Percentiles rank a stretch among this genome's conserved stretches.
phyloP scores from a whole-genome alignment of 73 alveolate species.

The Paramecium sonneborni region DNA sequence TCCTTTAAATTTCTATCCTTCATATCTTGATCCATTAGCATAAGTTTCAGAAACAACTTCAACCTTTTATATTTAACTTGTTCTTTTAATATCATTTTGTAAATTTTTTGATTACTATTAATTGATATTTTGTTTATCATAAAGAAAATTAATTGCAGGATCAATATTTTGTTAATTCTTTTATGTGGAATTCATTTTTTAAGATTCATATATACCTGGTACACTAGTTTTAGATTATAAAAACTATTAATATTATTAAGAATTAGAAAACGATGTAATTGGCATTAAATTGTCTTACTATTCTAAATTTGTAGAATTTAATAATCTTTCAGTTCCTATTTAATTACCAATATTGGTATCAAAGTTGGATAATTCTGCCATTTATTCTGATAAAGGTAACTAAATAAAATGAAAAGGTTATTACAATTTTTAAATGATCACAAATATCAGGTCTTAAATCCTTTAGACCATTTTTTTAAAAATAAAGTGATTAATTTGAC shows the following conservation, averaged over 20 bases:
- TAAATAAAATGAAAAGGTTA: neutral
- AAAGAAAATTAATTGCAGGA: neutral
- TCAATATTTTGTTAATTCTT: neutral
- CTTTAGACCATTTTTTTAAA: neutral
- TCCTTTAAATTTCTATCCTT: conserved; percentile 59
- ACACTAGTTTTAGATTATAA: neutral
- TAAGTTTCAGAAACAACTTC: conserved; percentile 43
- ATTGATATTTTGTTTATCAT: neutral
- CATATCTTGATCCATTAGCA: conserved; percentile 52
- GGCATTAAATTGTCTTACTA: neutral
- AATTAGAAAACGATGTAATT: neutral
- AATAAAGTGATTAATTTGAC: neutral
- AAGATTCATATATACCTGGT: neutral
- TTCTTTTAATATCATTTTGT: neutral
- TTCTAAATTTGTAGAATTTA: neutral
- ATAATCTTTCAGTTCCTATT: neutral
- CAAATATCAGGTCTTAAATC: neutral
- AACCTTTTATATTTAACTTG: neutral
- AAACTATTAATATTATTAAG: neutral
- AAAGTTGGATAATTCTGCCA: neutral
- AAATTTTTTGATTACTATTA: neutral
- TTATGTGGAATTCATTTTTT: neutral
- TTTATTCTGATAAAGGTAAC: neutral
- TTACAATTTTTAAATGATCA: neutral
- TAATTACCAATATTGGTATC: neutral